These are phyloP conservation scores for Alternaria tenuissima DNA, from an alignment of 2,329 filamentous ascomycete genomes.

Conservation along the genomic window DNA sequence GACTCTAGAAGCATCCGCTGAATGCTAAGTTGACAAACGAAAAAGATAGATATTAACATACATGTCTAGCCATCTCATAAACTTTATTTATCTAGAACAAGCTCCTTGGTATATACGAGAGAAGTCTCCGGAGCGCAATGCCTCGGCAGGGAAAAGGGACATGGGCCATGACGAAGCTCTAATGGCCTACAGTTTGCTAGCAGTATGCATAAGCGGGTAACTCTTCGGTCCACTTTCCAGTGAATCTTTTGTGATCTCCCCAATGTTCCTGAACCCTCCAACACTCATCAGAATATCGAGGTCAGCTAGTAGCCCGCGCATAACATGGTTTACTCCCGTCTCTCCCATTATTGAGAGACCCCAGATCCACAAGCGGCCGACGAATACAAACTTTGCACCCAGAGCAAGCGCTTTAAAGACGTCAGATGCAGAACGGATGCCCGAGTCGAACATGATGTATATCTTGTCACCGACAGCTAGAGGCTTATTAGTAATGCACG, in stretches of 20 bases:
- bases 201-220: constrained; percentile 33
- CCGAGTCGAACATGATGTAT: constrained; percentile 68
- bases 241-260: constrained; percentile 58
- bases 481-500: not conserved
- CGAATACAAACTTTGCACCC: constrained; percentile 69
- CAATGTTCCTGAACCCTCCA: constrained; percentile 62
- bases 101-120: not conserved
- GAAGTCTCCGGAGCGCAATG: not conserved
- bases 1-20: not conserved
- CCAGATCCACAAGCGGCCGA: constrained; percentile 69
- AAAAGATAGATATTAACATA: not conserved
- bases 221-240: constrained; percentile 38
- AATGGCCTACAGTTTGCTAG: constrained; percentile 32
- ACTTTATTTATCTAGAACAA: not conserved
- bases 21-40: not conserved
- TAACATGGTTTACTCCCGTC: constrained; percentile 67
- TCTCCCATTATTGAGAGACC: constrained; percentile 68
- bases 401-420: constrained; percentile 69
- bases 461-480: constrained; percentile 59
- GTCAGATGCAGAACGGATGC: constrained; percentile 65
- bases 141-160: not conserved
- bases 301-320: constrained; percentile 68
- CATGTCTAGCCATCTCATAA: not conserved
- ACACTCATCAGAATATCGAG: constrained; percentile 70
- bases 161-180: not conserved